Percentiles rank a stretch among this genome's conserved stretches.
These are phyloP conservation scores for Cyberlindnera euphorbiiphila DNA, from an alignment of 805 yeast genomes.

Conservation along the genomic window DNA sequence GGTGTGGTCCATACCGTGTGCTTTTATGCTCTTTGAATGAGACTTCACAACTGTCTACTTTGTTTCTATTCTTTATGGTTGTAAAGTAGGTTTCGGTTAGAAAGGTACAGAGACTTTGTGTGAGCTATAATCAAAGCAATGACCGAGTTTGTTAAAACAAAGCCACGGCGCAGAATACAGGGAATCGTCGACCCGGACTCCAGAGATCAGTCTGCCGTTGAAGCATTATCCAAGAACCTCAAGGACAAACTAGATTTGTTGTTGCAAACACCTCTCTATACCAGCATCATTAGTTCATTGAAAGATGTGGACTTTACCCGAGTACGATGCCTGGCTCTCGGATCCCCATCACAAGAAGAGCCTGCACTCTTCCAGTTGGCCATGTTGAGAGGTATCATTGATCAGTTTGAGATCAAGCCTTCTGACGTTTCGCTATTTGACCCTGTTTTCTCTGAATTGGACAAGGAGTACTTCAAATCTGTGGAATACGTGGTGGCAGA, in stretches of 20 bases:
- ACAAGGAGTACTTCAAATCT: constrained; percentile 33
- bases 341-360: constrained; percentile 55
- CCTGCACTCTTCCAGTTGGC: constrained; percentile 69
- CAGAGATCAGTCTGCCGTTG: constrained; percentile 1
- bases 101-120: neutral
- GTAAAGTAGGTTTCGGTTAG: too few relatives aligned
- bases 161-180: constrained; percentile 5
- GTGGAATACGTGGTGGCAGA: constrained; percentile 23
- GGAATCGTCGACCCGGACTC: constrained; percentile 9
- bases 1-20: too few relatives aligned
- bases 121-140: too few relatives aligned
- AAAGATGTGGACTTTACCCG: constrained; percentile 14
- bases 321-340: constrained; percentile 70
- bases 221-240: constrained; percentile 7
- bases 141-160: constrained; percentile 10
- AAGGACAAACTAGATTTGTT: constrained; percentile 23
- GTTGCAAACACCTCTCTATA: constrained; percentile 28
- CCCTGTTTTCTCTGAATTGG: constrained; percentile 54
- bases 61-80: too few relatives aligned
- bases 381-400: constrained; percentile 40
- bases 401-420: constrained; percentile 20
- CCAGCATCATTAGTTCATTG: constrained; percentile 24
- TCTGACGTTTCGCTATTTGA: constrained; percentile 50
- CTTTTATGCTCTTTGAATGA: too few relatives aligned
- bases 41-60: too few relatives aligned